Evolutionary conservation across 768 basidiomycete genomes (phyloP), one percentile per base, ranked within the genome.

Genomic region (Tephrocybe rancida): DNA sequence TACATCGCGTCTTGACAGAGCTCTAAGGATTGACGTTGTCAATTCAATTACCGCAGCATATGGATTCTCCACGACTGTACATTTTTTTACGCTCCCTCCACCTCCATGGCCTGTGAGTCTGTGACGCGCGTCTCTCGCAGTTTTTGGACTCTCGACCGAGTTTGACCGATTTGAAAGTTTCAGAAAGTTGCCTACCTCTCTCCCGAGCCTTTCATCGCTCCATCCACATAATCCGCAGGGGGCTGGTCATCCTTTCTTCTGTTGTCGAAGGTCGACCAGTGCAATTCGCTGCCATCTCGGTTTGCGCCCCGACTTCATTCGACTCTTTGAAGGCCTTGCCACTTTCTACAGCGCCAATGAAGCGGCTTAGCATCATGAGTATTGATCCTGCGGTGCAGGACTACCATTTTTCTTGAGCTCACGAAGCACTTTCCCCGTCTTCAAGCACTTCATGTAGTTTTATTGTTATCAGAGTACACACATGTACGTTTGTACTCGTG

Each of bases 381-480:
- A 81, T 86, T 44, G 85, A 85, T 55, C 67, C 75, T 3, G 62
- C 67, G 1, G 70, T 76, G 0, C 79, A 80, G 11, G 63, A 68
- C 1, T 67, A 70, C 46, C 67, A n/a, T 87, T 47, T 66, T 87
- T 21, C 56, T 69, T 2, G 77, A 80, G 44, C 70, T 87, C 3
- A 73, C 80, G 9, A 54, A 59, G 39, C 73, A 81, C 4, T 70
- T 86, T 4, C 75, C 78, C 0, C 48, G 70, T 29, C 67, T 88
- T 44, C 83, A 87, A 62, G 83, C 84, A 1, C 64, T 87, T 26
- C 84, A 87, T 60, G 68, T 87, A 26, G 83, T 87, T 9, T 73
- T 84, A 42, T 68, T 86, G 19, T 70, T 79, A 57, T 73, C 78
- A 2, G 73, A 76, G 13, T 80, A 79, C 48, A 74, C 72, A 2